A percentile compares a stretch with the other conserved stretches of the same genome.
Conservation (phyloP, 2,329 filamentous ascomycete species). For the Nothophoma quercina region DNA sequence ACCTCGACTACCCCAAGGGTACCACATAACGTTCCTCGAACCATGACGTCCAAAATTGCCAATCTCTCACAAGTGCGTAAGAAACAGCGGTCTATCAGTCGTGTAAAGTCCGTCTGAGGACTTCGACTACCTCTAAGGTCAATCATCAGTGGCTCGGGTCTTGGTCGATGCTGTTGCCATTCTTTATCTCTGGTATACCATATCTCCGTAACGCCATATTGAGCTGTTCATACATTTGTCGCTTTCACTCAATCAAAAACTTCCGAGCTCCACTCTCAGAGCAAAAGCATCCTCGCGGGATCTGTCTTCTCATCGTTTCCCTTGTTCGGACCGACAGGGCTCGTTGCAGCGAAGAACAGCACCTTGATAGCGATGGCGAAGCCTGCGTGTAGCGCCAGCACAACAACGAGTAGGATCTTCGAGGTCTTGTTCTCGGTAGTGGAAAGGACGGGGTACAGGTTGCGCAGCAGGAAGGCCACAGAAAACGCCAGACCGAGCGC, state of each 20-base stretch:
- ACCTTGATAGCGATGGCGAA: conserved; percentile 94
- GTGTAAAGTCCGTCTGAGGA: no score
- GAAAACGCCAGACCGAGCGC: conserved; percentile 63
- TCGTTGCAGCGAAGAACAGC: conserved; percentile 82
- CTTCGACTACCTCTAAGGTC: no score
- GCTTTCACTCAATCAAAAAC: background rate
- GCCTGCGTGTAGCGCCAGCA: conserved; percentile 86
- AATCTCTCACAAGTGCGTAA: no score
- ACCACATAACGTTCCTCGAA: no score
- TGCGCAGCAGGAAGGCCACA: conserved; percentile 50
- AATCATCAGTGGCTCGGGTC: no score
- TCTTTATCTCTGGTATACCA: no score
- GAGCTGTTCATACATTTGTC: background rate
- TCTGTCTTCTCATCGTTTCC: conserved; percentile 31
- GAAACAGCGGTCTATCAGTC: no score
- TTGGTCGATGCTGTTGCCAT: no score
- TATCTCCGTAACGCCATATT: background rate
- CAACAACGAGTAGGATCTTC: conserved; percentile 83
- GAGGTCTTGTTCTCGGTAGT: conserved; percentile 92
- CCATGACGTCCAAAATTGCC: no score
- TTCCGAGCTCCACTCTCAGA: conserved; percentile 1
- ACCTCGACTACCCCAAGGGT: no score
- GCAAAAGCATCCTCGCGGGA: conserved; percentile 32
- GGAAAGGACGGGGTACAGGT: conserved; percentile 77
- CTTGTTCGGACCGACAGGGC: conserved; percentile 42